Evolutionary conservation across 768 basidiomycete genomes (phyloP), one percentile per base, ranked within the genome.

Genomic region (Amanita muscaria): DNA sequence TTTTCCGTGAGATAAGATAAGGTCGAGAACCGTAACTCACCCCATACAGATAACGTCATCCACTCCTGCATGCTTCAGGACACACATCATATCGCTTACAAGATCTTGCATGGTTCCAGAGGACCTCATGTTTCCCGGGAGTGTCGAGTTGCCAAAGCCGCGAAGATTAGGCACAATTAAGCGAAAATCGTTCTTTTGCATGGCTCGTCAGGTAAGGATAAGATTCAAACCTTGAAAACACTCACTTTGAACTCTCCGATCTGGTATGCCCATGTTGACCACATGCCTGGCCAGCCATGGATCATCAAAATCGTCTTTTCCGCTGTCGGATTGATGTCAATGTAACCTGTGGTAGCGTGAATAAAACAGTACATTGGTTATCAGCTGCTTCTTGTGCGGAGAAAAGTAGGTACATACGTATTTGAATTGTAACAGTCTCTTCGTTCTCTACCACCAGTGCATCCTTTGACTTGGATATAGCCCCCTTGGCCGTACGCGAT

Each of bases 281-380:
- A 88, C 3, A 86, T 58, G 50, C 78, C 72, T 1, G 85, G 85
- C 85, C 85, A 88, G 3, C 85, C 85, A 52, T 88, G 85, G 0
- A 87, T 77, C 69, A 88, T 70, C 23, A 88, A 38, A 2, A 87
- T 60, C 0, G 78, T 74, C 11, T 60, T 65, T 21, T 70, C 58
- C 3, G 74, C 74, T 0, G 46, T 49, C 8, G 77, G 68, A 49
- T 85, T 83, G 47, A 85, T 54, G 31, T 86, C 72, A 16, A 77
- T 71, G 54, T 85, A 87, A 49, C 72, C 83, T 82, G n/a, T 19
- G n/a, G n/a, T n/a, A n/a, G n/a, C n/a, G n/a, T n/a, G n/a, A n/a
- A n/a, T n/a, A n/a, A n/a, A n/a, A n/a, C n/a, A n/a, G n/a, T n/a
- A n/a, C n/a, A n/a, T n/a, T n/a, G n/a, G n/a, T n/a, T n/a, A n/a